phyloP scores from a whole-genome alignment of 371 early-diverging fungal genomes.

The Phascolomyces articulosus region DNA sequence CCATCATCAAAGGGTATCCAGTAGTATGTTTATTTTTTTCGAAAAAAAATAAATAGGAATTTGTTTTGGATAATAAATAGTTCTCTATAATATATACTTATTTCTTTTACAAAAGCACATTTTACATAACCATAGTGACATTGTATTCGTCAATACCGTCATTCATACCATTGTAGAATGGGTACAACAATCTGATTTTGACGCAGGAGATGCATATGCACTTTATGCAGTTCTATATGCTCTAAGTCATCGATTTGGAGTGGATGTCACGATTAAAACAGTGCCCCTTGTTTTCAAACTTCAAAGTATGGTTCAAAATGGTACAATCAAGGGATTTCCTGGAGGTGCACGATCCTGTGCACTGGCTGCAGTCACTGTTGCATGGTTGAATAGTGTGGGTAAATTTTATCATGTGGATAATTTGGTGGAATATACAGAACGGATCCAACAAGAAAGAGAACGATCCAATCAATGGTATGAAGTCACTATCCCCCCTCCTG shows the following conservation, averaged over 20 bases:
- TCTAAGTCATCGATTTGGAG: slow-evolving; percentile 39
- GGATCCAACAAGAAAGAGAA: slow-evolving; percentile 5
- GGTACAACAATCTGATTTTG: slow-evolving; percentile 37
- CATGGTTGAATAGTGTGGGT: slow-evolving; percentile 28
- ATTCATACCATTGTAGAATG: slow-evolving; percentile 54
- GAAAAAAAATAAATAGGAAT: too few relatives aligned
- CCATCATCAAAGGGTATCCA: neutral
- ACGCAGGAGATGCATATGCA: slow-evolving; percentile 58
- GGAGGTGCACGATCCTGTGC: slow-evolving; percentile 47
- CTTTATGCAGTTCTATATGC: slow-evolving; percentile 50
- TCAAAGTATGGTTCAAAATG: slow-evolving; percentile 35
- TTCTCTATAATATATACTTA: neutral
- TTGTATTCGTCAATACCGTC: slow-evolving; percentile 43
- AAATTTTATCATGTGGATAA: slow-evolving; percentile 6
- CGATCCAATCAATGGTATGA: slow-evolving; percentile 13
- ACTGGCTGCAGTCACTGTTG: slow-evolving; percentile 46
- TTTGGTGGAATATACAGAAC: slow-evolving; percentile 10
- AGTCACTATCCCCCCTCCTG: neutral
- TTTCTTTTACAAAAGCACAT: slow-evolving; percentile 6
- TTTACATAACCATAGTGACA: slow-evolving; percentile 24
- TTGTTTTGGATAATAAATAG: too few relatives aligned
- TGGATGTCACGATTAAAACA: slow-evolving; percentile 53
- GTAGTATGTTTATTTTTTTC: neutral
- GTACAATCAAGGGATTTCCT: slow-evolving; percentile 11
- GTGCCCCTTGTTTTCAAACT: slow-evolving; percentile 61